Conservation (phyloP, 805 yeast species). For the Metschnikowia cubensis region DNA sequence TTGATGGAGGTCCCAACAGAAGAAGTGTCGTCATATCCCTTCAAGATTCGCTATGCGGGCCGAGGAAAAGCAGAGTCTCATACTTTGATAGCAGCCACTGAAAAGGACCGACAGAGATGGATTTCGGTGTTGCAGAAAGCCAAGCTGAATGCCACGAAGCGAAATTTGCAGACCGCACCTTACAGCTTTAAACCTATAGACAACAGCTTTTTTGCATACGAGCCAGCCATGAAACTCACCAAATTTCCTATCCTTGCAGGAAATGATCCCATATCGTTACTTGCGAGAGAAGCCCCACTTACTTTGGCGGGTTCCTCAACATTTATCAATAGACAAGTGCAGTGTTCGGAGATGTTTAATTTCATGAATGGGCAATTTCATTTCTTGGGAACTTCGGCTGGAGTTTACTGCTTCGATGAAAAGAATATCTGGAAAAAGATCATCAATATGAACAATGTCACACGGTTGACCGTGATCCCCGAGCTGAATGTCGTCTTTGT, state of each 20-base stretch:
- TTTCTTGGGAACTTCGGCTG: constrained; percentile 59
- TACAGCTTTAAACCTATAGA: constrained; percentile 51
- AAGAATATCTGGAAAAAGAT: constrained; percentile 57
- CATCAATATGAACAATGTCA: constrained; percentile 47
- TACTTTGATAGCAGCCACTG: constrained; percentile 46
- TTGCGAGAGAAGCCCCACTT: background rate
- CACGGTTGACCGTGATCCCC: constrained; percentile 58
- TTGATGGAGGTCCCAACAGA: constrained; percentile 9
- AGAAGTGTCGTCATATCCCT: constrained; percentile 36
- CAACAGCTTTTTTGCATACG: constrained; percentile 62
- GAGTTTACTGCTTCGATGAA: constrained; percentile 53
- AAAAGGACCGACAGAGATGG: constrained; percentile 58
- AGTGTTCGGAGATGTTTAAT: constrained; percentile 44
- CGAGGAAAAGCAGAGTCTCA: constrained; percentile 51
- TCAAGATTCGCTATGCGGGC: constrained; percentile 55
- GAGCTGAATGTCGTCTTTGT: constrained; percentile 54
- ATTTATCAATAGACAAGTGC: constrained; percentile 31
- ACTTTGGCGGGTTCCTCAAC: background rate
- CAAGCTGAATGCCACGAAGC: constrained; percentile 31
- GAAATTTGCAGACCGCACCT: constrained; percentile 44
- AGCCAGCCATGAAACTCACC: constrained; percentile 45
- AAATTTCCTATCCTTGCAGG: constrained; percentile 52
- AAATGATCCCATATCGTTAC: constrained; percentile 46
- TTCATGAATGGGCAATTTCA: constrained; percentile 44
- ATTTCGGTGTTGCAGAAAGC: constrained; percentile 47